phyloP scores from a whole-genome alignment of 495 filamentous ascomycete genomes.

The Oidiodendron maius region DNA sequence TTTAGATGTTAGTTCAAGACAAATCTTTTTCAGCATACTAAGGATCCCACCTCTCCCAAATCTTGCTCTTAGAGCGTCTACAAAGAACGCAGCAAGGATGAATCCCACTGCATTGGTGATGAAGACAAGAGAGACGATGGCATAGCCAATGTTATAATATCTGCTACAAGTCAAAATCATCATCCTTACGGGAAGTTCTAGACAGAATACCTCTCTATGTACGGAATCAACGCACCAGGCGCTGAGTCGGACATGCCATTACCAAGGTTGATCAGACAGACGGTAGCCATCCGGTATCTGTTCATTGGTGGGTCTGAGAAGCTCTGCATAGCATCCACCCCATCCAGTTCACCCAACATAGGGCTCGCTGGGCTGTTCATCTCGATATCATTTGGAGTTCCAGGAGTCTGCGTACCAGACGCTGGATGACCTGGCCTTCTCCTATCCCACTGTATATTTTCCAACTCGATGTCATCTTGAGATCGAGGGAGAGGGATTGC shows the following conservation, averaged over 20 bases:
- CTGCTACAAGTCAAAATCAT: conserved; percentile 27
- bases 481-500: conserved; percentile 25
- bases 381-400: conserved; percentile 47
- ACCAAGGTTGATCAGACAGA: conserved; percentile 47
- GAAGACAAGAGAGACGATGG: conserved; percentile 73
- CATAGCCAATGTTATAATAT: conserved; percentile 65
- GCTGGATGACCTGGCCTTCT: conserved; percentile 13
- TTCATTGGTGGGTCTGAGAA: conserved; percentile 52
- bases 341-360: conserved; percentile 21
- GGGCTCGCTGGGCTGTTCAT: conserved; percentile 42
- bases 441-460: conserved; percentile 21
- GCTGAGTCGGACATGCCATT: conserved; percentile 59
- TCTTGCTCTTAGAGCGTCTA: conserved; percentile 48
- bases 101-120: conserved; percentile 74
- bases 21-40: neutral
- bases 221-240: conserved; percentile 68
- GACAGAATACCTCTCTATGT: conserved; percentile 47
- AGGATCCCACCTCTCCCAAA: conserved; percentile 48
- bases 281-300: conserved; percentile 35
- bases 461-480: conserved; percentile 28
- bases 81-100: conserved; percentile 61
- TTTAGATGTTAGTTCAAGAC: neutral
- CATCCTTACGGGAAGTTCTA: neutral
- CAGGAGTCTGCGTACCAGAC: conserved; percentile 29
- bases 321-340: conserved; percentile 39